Conservation (phyloP, 805 yeast species). For the Candida chauliodis region DNA sequence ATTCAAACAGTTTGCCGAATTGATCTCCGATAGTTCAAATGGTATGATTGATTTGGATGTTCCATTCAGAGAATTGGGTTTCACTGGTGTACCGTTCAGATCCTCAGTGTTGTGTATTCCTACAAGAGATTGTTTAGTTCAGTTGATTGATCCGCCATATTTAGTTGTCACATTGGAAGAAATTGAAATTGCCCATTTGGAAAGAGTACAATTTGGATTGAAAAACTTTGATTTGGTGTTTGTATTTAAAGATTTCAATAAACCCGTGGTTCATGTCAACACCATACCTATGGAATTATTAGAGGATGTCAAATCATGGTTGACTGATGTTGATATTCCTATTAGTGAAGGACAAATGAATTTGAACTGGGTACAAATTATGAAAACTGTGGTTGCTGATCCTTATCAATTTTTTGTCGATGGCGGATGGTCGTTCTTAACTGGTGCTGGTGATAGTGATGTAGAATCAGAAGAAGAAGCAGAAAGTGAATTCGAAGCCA, state of each 20-base stretch:
- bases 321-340: conserved; percentile 96
- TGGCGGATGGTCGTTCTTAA: conserved; percentile 96
- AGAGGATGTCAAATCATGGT: conserved; percentile 93
- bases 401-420: conserved; percentile 90
- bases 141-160: conserved; percentile 92
- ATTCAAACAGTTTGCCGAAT: conserved; percentile 83
- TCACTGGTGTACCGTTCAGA: conserved; percentile 95
- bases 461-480: conserved; percentile 58
- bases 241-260: conserved; percentile 85
- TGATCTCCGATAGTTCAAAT: conserved; percentile 81
- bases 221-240: conserved; percentile 97
- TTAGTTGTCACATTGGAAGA: conserved; percentile 87
- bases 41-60: conserved; percentile 85
- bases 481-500: conserved; percentile 67
- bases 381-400: conserved; percentile 89
- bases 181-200: conserved; percentile 91
- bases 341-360: conserved; percentile 92
- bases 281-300: conserved; percentile 90
- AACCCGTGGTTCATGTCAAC: conserved; percentile 87
- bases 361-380: conserved; percentile 91
- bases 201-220: conserved; percentile 95
- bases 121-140: conserved; percentile 93
- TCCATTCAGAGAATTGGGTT: conserved; percentile 94
- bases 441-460: conserved; percentile 81
- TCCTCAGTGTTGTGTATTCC: conserved; percentile 95